These are phyloP conservation scores for Pleurotus pulmonarius DNA, from an alignment of 768 basidiomycete species.

Conservation along the genomic window DNA sequence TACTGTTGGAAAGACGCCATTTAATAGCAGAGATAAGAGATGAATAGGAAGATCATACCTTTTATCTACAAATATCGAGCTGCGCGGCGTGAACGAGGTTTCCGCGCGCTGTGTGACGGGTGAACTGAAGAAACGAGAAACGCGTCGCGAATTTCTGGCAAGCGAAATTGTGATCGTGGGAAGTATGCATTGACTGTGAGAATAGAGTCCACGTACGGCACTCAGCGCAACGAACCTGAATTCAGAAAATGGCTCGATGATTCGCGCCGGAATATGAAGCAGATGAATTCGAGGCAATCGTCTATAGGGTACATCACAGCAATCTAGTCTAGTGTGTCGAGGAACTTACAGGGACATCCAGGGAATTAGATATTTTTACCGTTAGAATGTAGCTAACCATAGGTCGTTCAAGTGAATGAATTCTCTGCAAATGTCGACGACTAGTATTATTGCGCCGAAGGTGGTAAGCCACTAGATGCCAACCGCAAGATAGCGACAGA, in stretches of 20 bases:
- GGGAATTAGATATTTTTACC: no score
- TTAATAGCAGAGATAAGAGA: conserved; percentile 6
- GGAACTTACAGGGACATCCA: no score
- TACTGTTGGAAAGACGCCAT: conserved; percentile 24
- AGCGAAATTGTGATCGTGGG: background rate
- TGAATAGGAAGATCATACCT: conserved; percentile 8
- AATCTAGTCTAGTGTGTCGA: no score
- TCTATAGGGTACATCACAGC: no score
- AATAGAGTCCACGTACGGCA: background rate
- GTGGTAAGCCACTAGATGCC: conserved; percentile 1
- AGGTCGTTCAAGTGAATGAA: no score
- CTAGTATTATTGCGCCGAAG: no score
- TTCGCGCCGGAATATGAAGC: no score
- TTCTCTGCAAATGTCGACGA: no score
- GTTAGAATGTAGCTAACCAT: no score
- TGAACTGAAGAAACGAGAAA: background rate
- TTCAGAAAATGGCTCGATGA: background rate
- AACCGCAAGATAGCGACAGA: conserved; percentile 67
- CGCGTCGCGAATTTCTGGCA: background rate
- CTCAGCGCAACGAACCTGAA: background rate
- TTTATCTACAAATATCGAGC: conserved; percentile 4
- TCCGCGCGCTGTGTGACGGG: conserved; percentile 9
- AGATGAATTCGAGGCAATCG: no score
- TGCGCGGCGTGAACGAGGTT: conserved; percentile 15
- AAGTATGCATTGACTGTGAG: background rate